phyloP scores from a whole-genome alignment of 2,329 filamentous ascomycete genomes.

The Neofusicoccum umdonicola region DNA sequence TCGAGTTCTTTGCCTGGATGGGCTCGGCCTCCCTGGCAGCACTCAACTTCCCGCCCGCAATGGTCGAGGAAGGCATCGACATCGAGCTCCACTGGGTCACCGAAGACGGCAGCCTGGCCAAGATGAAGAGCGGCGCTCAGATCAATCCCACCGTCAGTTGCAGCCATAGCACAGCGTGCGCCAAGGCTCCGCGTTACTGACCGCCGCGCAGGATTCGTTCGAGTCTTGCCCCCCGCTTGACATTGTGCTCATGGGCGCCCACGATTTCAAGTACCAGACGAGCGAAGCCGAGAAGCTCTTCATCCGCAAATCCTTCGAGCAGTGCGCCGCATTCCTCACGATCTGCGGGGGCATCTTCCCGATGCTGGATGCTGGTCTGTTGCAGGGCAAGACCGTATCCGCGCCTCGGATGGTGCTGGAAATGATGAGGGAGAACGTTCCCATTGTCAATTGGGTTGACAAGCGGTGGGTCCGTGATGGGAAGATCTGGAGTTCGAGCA shows the following conservation, averaged over 20 bases:
- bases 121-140: slow-evolving; percentile 21
- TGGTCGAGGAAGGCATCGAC: slow-evolving; percentile 25
- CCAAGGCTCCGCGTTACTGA: too few species aligned
- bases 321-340: slow-evolving; percentile 39
- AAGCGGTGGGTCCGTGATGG: slow-evolving; percentile 30
- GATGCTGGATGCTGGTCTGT: slow-evolving; percentile 35
- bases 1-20: slow-evolving; percentile 29
- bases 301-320: slow-evolving; percentile 35
- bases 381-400: slow-evolving; percentile 35
- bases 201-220: slow-evolving; percentile 37
- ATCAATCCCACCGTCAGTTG: slow-evolving; percentile 22
- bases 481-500: slow-evolving; percentile 35
- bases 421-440: slow-evolving; percentile 26
- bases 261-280: slow-evolving; percentile 27
- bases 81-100: slow-evolving; percentile 33
- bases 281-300: slow-evolving; percentile 38
- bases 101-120: slow-evolving; percentile 22
- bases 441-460: slow-evolving; percentile 39
- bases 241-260: slow-evolving; percentile 43
- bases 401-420: slow-evolving; percentile 23
- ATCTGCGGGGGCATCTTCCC: slow-evolving; percentile 41
- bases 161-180: too few species aligned
- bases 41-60: slow-evolving; percentile 19
- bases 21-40: slow-evolving; percentile 21
- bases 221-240: slow-evolving; percentile 42